A percentile compares a stretch with the other conserved stretches of the same genome.
phyloP scores from a whole-genome alignment of 164 flowering plant species.

The Liquidambar formosana region DNA sequence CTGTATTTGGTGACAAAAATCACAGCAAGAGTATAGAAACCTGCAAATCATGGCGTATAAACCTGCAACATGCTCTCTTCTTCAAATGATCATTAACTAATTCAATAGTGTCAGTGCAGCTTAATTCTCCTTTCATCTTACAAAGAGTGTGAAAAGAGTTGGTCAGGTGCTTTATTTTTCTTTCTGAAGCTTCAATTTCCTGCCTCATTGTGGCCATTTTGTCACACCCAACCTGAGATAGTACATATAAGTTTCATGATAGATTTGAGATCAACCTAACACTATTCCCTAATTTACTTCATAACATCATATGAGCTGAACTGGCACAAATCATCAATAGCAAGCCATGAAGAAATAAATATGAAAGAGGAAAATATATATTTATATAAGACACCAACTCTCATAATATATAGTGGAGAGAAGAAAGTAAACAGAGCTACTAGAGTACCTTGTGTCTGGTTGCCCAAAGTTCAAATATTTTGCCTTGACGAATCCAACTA shows the following conservation, averaged over 20 bases:
- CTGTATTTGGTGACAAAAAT: not conserved
- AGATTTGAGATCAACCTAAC: not conserved
- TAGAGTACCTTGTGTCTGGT: too few relatives aligned
- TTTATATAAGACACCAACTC: not conserved
- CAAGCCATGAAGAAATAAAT: not conserved
- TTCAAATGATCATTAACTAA: constrained; percentile 46
- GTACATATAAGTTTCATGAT: not conserved
- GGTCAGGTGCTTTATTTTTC: constrained; percentile 39
- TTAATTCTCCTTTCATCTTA: constrained; percentile 51
- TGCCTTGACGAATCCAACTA: not conserved
- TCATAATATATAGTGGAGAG: too few relatives aligned
- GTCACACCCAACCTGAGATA: constrained; percentile 35
- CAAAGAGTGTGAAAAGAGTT: constrained; percentile 40
- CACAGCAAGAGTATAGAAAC: constrained; percentile 28
- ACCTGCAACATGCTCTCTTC: constrained; percentile 41
- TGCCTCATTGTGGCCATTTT: constrained; percentile 45
- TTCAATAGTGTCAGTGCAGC: constrained; percentile 34
- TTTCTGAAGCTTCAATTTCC: constrained; percentile 42
- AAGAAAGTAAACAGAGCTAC: too few relatives aligned
- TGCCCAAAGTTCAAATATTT: too few relatives aligned
- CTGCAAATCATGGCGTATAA: constrained; percentile 59
- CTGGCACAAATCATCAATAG: not conserved
- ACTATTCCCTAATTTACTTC: not conserved
- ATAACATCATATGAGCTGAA: not conserved
- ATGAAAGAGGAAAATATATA: too few relatives aligned